These are phyloP conservation scores for Termitomyces sp. DNA, from an alignment of 768 basidiomycete species.

Conservation along the genomic window DNA sequence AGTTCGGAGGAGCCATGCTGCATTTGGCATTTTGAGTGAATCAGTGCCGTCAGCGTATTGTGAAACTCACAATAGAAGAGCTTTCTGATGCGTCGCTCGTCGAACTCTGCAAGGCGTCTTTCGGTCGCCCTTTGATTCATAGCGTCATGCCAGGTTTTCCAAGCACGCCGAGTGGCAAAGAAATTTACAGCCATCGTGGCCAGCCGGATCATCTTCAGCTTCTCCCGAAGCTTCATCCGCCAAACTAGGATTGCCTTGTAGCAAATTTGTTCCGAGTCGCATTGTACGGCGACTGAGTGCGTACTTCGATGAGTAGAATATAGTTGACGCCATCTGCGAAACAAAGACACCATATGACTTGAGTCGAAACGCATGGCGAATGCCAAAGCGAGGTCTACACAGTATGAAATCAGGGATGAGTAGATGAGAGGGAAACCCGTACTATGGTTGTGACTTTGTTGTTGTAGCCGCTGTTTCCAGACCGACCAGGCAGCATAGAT, in stretches of 20 bases:
- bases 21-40: background rate
- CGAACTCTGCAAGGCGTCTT: constrained; percentile 36
- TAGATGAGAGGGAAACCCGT: background rate
- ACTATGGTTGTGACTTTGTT: constrained; percentile 43
- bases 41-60: background rate
- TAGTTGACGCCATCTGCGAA: constrained; percentile 42
- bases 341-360: constrained; percentile 23
- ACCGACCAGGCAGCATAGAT: constrained; percentile 38
- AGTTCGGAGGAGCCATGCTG: constrained; percentile 44
- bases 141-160: constrained; percentile 42
- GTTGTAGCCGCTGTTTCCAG: constrained; percentile 44
- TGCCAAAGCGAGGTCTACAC: constrained; percentile 40
- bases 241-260: constrained; percentile 43
- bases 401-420: background rate
- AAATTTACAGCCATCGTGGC: constrained; percentile 50
- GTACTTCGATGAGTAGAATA: constrained; percentile 41
- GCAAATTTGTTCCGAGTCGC: constrained; percentile 34
- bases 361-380: constrained; percentile 44
- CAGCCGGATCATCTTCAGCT: constrained; percentile 43
- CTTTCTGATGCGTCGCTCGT: constrained; percentile 26
- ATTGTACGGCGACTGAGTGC: constrained; percentile 40
- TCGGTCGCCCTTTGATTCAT: constrained; percentile 39
- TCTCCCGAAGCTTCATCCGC: constrained; percentile 47
- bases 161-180: constrained; percentile 41
- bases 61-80: constrained; percentile 12